Base-by-base conservation (phyloP, 129 eudicot genomes). In the Lactuca sativa region DNA sequence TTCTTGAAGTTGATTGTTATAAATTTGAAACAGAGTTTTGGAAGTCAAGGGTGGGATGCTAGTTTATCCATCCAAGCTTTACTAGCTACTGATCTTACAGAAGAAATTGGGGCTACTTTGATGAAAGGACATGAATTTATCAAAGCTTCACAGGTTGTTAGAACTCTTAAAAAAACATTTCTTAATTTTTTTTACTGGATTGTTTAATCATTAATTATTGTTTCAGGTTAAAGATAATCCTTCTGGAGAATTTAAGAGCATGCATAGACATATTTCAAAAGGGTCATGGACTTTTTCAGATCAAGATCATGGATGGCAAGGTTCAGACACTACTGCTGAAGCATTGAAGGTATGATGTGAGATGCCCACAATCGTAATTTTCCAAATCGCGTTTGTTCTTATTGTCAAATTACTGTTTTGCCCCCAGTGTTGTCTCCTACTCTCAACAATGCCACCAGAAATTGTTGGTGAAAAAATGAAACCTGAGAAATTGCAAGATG, bases 241-340 rank as follows among this genome's bases (percentile, higher is more conserved):
- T 49, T 89, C 87, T 2, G 97, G 98, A 51, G 90, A 93, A 60
- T 93, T 85, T 31, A 81, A 70, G 68, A 68, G 80, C 64, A 93
- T 93, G 97, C 71, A 86, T 40, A 86, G 99, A 10, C 99, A 89
- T 79, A 89, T 83, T 62, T 83, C 97, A 0, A 93, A 90, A 56
- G 99, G 99, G 18, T 83, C 95, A 0, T 89, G 97, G 98, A 89
- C 97, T 6, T 86, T 93, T 82, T 89, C 98, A 54, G 92, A 83
- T 73, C 97, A 86, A 83, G 97, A 88, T 69, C 96, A 88, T 51
- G 97, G 97, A 74, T 88, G 97, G 97, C 97, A 91, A 82, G 85
- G 82, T 51, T 91, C 97, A 5, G 97, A 91, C 58, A 77, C 92
- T 66, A 88, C 97, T 62, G 90, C 97, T 37, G 97, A 91, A 78